Conservation (phyloP, 2,329 filamentous ascomycete genomes). For the Fusarium multiceps region DNA sequence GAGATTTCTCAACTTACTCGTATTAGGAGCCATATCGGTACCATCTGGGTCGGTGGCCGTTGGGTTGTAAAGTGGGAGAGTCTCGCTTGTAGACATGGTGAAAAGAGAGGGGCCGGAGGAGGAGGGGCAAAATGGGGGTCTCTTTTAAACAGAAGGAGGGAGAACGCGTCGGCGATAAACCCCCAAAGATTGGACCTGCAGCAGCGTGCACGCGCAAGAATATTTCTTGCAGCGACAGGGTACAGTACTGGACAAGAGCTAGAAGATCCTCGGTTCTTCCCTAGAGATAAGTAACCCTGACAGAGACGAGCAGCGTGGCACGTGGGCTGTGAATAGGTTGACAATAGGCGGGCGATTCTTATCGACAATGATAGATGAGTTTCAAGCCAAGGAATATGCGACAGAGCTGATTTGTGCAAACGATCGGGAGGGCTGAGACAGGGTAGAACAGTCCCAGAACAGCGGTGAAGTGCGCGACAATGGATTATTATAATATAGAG, state of each 20-base stretch:
- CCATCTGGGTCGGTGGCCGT: constrained; percentile 43
- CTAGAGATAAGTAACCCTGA: constrained; percentile 17
- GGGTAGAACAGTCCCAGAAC: constrained; percentile 24
- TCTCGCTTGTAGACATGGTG: constrained; percentile 49
- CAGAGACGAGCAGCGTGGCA: constrained; percentile 30
- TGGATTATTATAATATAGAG: constrained; percentile 1
- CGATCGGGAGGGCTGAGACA: constrained; percentile 32
- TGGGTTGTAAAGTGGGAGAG: constrained; percentile 49
- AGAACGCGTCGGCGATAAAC: constrained; percentile 30
- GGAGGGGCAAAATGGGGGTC: constrained; percentile 41
- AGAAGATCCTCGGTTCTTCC: constrained; percentile 17
- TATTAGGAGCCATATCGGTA: constrained; percentile 51
- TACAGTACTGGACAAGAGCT: neutral
- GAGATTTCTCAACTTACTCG: constrained; percentile 42
- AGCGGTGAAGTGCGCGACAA: constrained; percentile 29
- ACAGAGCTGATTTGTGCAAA: constrained; percentile 30
- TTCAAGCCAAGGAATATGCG: constrained; percentile 32
- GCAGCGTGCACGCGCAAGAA: constrained; percentile 18
- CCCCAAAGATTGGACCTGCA: constrained; percentile 29
- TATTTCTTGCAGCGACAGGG: constrained; percentile 16
- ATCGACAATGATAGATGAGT: constrained; percentile 34
- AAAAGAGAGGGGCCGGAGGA: constrained; percentile 41
- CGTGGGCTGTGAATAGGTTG: constrained; percentile 29
- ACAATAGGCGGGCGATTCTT: constrained; percentile 23
- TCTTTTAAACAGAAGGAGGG: constrained; percentile 36